phyloP scores from a whole-genome alignment of 2,329 filamentous ascomycete species.

The Lojkania enalia region DNA sequence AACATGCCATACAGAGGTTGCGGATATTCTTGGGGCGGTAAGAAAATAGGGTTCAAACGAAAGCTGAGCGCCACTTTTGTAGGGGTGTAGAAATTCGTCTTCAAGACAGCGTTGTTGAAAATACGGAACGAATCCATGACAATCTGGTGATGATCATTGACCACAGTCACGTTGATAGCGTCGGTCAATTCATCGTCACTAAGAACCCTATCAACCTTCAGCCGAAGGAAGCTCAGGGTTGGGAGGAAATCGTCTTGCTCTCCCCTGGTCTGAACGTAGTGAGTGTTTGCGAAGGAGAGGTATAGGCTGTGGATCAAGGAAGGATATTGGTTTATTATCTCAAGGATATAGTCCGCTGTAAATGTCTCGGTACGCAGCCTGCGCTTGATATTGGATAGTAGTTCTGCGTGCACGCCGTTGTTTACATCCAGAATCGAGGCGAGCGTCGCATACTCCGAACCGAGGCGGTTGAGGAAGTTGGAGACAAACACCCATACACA shows the following conservation, averaged over 20 bases:
- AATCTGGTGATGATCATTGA: slow-evolving; percentile 95
- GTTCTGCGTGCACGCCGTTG: slow-evolving; percentile 82
- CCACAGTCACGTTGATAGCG: slow-evolving; percentile 45
- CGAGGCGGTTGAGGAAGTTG: slow-evolving; percentile 95
- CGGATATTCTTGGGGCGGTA: slow-evolving; percentile 90
- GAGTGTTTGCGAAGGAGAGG: slow-evolving; percentile 85
- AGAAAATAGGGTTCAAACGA: slow-evolving; percentile 84
- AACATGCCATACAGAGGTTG: slow-evolving; percentile 98
- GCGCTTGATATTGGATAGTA: slow-evolving; percentile 93
- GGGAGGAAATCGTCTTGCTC: slow-evolving; percentile 70
- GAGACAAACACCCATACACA: slow-evolving; percentile 97
- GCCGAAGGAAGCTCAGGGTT: slow-evolving; percentile 67
- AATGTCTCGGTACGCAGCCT: slow-evolving; percentile 95
- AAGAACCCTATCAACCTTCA: slow-evolving; percentile 65
- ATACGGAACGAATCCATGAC: slow-evolving; percentile 96
- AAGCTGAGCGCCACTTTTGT: slow-evolving; percentile 98
- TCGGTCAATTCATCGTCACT: slow-evolving; percentile 43
- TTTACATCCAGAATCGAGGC: slow-evolving; percentile 76
- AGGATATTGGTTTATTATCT: slow-evolving; percentile 93
- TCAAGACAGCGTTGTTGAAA: slow-evolving; percentile 91
- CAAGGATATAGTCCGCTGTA: slow-evolving; percentile 95
- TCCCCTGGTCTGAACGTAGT: slow-evolving; percentile 71
- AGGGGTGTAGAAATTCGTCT: slow-evolving; percentile 97
- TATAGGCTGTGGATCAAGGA: slow-evolving; percentile 85
- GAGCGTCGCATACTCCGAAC: slow-evolving; percentile 86